These are phyloP conservation scores for Calycina herbarum DNA, from an alignment of 2,329 filamentous ascomycete species.

Conservation along the genomic window DNA sequence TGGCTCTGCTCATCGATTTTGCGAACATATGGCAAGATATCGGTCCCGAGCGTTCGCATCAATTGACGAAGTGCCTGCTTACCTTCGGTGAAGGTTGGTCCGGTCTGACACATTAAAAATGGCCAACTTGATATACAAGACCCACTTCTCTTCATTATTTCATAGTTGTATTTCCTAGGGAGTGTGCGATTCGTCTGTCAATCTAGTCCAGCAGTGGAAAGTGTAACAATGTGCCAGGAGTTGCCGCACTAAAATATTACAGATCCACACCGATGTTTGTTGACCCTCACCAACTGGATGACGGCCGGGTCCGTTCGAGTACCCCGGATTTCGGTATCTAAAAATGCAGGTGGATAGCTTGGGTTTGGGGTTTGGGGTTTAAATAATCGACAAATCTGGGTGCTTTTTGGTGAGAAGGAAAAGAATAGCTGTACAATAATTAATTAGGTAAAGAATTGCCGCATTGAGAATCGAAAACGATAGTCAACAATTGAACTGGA, in stretches of 20 bases:
- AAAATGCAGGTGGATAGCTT: not conserved
- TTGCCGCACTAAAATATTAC: slow-evolving; percentile 2
- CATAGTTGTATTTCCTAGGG: too few species aligned
- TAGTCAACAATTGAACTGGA: too few species aligned
- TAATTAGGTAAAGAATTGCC: not conserved
- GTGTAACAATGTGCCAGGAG: too few species aligned
- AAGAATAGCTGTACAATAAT: too few species aligned
- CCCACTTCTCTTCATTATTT: too few species aligned
- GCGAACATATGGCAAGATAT: not conserved
- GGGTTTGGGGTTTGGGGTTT: too few species aligned
- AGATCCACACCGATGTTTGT: not conserved
- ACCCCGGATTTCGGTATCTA: not conserved
- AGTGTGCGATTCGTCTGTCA: not conserved
- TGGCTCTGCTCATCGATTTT: not conserved
- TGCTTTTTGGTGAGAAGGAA: too few species aligned
- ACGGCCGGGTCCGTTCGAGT: not conserved
- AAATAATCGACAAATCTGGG: too few species aligned
- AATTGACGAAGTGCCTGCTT: too few species aligned
- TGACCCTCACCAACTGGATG: not conserved
- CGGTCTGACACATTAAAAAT: not conserved
- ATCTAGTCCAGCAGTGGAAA: not conserved
- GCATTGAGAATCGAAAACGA: not conserved
- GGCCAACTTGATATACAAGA: not conserved
- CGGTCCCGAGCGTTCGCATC: too few species aligned
- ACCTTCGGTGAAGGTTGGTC: not conserved